Conservation (phyloP, 2,329 filamentous ascomycete genomes). For the Setomelanomma holmii region DNA sequence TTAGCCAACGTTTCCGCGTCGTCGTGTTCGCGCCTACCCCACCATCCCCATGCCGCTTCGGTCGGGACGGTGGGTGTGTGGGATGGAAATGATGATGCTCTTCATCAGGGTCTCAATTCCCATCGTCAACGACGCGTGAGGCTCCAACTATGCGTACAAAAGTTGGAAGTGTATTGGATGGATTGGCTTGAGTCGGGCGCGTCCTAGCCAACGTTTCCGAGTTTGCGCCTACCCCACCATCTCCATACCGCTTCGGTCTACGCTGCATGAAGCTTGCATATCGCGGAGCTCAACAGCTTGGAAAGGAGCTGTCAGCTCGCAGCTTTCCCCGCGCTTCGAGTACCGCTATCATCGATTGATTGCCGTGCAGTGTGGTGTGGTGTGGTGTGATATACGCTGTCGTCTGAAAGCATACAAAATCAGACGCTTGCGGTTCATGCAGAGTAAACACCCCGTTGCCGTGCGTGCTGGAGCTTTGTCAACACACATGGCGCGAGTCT, state of each 20-base stretch:
- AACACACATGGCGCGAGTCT: not conserved
- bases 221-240: conserved; percentile 34
- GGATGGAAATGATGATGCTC: too few species aligned
- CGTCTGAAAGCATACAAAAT: not conserved
- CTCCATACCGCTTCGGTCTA: conserved; percentile 16
- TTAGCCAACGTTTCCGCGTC: conserved; percentile 15
- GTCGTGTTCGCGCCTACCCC: too few species aligned
- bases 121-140: not conserved
- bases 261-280: conserved; percentile 32
- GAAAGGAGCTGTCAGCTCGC: conserved; percentile 19
- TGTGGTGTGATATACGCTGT: conserved; percentile 1
- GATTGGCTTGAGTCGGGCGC: conserved; percentile 6
- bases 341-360: conserved; percentile 17
- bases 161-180: too few species aligned
- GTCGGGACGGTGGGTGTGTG: too few species aligned
- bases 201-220: too few species aligned
- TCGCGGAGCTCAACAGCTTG: conserved; percentile 31
- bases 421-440: conserved; percentile 1
- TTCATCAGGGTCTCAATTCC: too few species aligned
- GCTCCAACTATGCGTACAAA: too few species aligned
- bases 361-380: not conserved
- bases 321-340: conserved; percentile 15
- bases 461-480: not conserved
- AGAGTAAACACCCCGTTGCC: not conserved
- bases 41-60: too few species aligned